Evolutionary conservation across 768 basidiomycete genomes (phyloP).

Genomic region (Lactarius quietus): DNA sequence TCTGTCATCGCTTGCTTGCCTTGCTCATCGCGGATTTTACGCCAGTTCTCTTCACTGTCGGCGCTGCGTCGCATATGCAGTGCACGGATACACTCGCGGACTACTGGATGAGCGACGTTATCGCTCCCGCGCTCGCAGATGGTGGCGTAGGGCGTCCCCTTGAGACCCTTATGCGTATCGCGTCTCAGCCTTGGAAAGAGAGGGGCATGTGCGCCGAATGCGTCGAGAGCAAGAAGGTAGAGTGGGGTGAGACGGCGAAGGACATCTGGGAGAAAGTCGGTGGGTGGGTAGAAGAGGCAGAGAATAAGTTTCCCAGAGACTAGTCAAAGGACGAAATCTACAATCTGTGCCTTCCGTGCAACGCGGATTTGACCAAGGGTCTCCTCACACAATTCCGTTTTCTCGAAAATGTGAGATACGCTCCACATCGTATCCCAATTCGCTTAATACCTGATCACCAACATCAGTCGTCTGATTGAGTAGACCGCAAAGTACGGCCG

Average conservation of each 20-base stretch:
- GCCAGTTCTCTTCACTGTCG: slow-evolving; percentile 67
- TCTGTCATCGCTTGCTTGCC: slow-evolving; percentile 32
- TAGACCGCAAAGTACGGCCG: background rate
- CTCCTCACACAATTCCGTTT: slow-evolving; percentile 20
- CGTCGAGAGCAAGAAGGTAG: slow-evolving; percentile 52
- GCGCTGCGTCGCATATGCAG: slow-evolving; percentile 64
- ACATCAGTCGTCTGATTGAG: background rate
- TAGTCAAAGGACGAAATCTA: slow-evolving; percentile 1
- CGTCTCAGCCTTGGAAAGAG: slow-evolving; percentile 50
- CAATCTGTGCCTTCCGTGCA: background rate
- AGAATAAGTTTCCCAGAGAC: slow-evolving; percentile 18
- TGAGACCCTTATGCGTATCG: slow-evolving; percentile 63
- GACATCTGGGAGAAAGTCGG: slow-evolving; percentile 60
- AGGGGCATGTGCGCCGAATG: slow-evolving; percentile 60
- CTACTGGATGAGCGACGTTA: slow-evolving; percentile 68
- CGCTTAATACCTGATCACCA: slow-evolving; percentile 15
- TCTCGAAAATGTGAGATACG: slow-evolving; percentile 18
- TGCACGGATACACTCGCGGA: slow-evolving; percentile 73
- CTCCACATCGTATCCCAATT: slow-evolving; percentile 21
- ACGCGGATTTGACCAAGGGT: background rate
- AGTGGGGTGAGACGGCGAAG: slow-evolving; percentile 62
- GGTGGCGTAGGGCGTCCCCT: slow-evolving; percentile 68
- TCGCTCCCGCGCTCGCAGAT: slow-evolving; percentile 57
- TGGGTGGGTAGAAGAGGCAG: slow-evolving; percentile 44
- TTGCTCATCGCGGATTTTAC: slow-evolving; percentile 63